Evolutionary conservation across 2,329 filamentous ascomycete genomes (phyloP).

Genomic region (Lomentospora prolificans): DNA sequence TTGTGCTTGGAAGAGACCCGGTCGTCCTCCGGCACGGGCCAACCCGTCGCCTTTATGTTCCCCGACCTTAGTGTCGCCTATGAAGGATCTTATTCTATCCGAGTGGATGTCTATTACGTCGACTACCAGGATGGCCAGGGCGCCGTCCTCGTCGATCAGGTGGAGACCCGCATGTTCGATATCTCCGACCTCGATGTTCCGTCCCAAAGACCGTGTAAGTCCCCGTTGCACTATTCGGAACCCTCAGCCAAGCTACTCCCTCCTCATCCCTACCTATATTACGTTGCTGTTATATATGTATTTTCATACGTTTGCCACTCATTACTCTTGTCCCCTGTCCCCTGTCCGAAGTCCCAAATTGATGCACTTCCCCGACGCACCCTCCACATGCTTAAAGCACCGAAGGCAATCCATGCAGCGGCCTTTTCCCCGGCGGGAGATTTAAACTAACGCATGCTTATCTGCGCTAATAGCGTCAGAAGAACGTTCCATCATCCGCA

Average conservation of each 20-base stretch:
- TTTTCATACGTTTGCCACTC: no score
- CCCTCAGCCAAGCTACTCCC: background rate
- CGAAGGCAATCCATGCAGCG: background rate
- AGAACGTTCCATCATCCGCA: background rate
- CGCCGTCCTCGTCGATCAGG: constrained; percentile 6
- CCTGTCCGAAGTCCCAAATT: no score
- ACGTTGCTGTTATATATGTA: background rate
- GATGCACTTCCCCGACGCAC: no score
- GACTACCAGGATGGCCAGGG: background rate
- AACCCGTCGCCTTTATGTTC: constrained; percentile 7
- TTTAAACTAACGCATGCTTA: background rate
- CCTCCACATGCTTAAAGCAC: background rate
- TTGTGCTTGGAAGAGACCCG: background rate
- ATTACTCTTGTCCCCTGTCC: no score
- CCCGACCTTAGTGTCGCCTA: constrained; percentile 4
- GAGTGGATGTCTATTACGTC: constrained; percentile 7
- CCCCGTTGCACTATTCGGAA: background rate
- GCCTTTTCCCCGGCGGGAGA: background rate
- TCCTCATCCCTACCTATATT: background rate
- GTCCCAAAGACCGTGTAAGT: constrained; percentile 6
- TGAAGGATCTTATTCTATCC: constrained; percentile 6
- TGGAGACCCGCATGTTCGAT: constrained; percentile 3
- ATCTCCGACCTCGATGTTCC: constrained; percentile 2
- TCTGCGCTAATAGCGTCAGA: background rate
- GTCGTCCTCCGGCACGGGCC: background rate